A percentile compares a stretch with the other conserved stretches of the same genome.
Conservation (phyloP, 148 eudicot genomes). For the Fallopia convolvulus region DNA sequence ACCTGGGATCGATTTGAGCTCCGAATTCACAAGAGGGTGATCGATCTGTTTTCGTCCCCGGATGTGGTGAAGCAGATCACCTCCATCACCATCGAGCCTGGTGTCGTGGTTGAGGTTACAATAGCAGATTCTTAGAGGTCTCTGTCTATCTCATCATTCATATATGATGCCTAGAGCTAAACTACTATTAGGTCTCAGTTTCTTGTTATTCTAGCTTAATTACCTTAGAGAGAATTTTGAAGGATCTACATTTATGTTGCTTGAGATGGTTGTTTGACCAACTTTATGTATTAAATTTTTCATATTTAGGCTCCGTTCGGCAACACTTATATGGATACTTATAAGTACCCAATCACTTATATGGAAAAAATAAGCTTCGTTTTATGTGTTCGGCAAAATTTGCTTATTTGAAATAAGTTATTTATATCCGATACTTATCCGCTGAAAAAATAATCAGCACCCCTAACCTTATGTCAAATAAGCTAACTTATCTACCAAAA, state of each 20-base stretch:
- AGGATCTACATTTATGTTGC: background rate
- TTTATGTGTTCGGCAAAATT: too few species aligned
- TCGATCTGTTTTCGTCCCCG: slow-evolving; percentile 63
- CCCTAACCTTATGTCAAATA: too few species aligned
- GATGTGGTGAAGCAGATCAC: slow-evolving; percentile 37
- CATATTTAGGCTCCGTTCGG: too few species aligned
- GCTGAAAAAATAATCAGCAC: too few species aligned
- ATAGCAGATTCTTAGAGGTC: background rate
- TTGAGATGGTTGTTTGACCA: background rate
- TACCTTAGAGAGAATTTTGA: background rate
- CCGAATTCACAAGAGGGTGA: slow-evolving; percentile 59
- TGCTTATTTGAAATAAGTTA: too few species aligned
- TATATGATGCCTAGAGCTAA: background rate
- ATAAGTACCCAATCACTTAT: too few species aligned
- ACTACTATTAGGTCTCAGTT: background rate
- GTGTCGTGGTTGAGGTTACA: background rate
- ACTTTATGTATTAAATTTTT: background rate
- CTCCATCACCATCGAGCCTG: background rate
- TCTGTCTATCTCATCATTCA: too few species aligned
- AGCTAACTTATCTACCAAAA: too few species aligned
- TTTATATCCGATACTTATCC: too few species aligned
- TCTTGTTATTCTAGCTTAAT: background rate
- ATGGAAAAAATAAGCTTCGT: too few species aligned
- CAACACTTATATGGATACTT: too few species aligned
- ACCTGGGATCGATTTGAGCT: slow-evolving; percentile 59